Evolutionary conservation across 176 grass and related monocot genomes (phyloP), one percentile per base, ranked within the genome.

Genomic region (Phyllostachys edulis): DNA sequence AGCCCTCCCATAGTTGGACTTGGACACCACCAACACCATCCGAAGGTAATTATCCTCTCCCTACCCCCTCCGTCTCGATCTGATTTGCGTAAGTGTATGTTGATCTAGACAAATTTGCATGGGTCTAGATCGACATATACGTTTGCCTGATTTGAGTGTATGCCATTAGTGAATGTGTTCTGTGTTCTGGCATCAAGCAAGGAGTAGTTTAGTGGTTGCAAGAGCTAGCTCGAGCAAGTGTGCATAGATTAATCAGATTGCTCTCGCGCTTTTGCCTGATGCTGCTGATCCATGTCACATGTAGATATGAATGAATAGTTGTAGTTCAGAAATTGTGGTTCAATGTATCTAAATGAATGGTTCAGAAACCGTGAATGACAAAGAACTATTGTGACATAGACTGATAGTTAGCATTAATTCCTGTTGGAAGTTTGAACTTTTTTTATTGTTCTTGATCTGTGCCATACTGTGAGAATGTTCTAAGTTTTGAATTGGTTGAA

Each of bases 141-240:
- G 0, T 29, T 29, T 29, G 29, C 29, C 29, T 29, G 7, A 42
- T 42, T 42, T 42, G 41, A 42, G 41, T 42, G 41, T 44, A 44
- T 44, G 6, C 39, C 6, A 40, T 40, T 40, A 40, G 39, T 40
- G 39, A 40, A 40, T 40, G 39, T 40, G 39, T 77, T 86, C 56
- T 78, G 79, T 64, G 84, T 77, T 86, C 65, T 73, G 67, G 73
- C 77, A 81, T 85, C 52, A 54, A 77, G n/a, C 51, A 77, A 70
- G 34, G 34, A n/a, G 80, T 88, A 59, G 79, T 40, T 90, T 86
- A 86, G 79, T 86, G 72, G 88, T 83, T 82, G 79, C 84, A 86
- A 73, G 84, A 78, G 66, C 70, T 90, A 57, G 73, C 67, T 83
- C 78, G 41, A 90, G 67, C 79, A 63, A 70, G 64, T 81, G 71